Evolutionary conservation across 2,329 filamentous ascomycete species (phyloP).

Genomic region (Ceratocystis colombiana): DNA sequence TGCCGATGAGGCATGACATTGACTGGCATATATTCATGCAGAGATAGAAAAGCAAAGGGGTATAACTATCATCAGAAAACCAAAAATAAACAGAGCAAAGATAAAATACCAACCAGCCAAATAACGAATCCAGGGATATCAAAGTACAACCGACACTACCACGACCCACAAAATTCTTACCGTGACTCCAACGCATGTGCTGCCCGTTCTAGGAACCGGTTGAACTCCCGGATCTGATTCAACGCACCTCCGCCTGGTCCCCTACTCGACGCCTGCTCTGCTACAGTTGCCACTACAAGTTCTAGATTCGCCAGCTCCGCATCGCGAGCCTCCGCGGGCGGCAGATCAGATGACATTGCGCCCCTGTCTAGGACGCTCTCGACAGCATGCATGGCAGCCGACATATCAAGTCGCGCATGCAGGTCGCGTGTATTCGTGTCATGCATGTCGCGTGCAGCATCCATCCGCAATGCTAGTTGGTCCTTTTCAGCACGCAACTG

Average conservation of each 20-base stretch:
- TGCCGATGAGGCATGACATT: background rate
- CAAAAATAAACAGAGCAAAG: slow-evolving; percentile 17
- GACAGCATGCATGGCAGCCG: slow-evolving; percentile 51
- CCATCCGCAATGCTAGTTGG: slow-evolving; percentile 52
- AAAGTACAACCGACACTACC: background rate
- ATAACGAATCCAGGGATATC: slow-evolving; percentile 3
- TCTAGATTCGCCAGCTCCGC: slow-evolving; percentile 49
- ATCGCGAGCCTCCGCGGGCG: slow-evolving; percentile 37
- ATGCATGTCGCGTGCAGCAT: slow-evolving; percentile 51
- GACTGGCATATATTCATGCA: slow-evolving; percentile 14
- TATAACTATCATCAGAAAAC: slow-evolving; percentile 19
- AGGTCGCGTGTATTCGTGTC: slow-evolving; percentile 39
- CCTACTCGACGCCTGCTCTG: slow-evolving; percentile 43
- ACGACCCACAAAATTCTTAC: slow-evolving; percentile 27
- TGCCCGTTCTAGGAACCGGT: slow-evolving; percentile 52
- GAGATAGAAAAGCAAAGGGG: slow-evolving; percentile 7
- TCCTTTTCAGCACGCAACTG: slow-evolving; percentile 50
- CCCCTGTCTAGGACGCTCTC: slow-evolving; percentile 47
- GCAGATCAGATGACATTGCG: slow-evolving; percentile 40
- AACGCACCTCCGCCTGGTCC: slow-evolving; percentile 44
- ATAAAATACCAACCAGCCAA: slow-evolving; percentile 2
- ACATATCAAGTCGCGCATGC: slow-evolving; percentile 43
- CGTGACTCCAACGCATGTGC: slow-evolving; percentile 46
- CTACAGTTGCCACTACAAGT: slow-evolving; percentile 45
- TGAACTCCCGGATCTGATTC: slow-evolving; percentile 50